phyloP scores from a whole-genome alignment of 2,329 filamentous ascomycete genomes.

The Paecilomyces sp. region DNA sequence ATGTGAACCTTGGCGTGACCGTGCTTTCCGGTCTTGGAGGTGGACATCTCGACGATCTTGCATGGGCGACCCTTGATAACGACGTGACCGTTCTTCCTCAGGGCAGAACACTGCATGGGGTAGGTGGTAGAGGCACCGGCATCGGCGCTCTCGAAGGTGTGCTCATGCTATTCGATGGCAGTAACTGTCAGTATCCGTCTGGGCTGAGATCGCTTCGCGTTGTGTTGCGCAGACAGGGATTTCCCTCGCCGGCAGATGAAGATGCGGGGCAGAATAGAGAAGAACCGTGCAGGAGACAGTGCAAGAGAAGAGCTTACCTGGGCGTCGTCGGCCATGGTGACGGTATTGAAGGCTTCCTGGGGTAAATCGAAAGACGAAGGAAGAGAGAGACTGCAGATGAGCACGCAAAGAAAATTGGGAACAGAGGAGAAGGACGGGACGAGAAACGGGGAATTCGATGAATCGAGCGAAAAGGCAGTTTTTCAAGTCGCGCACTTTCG shows the following conservation, averaged over 20 bases:
- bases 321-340: constrained; percentile 61
- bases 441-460: constrained; percentile 12
- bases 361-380: constrained; percentile 3
- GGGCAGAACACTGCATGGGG: constrained; percentile 98
- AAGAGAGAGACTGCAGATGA: constrained; percentile 3
- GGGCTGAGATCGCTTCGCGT: background rate
- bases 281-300: constrained; percentile 15
- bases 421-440: constrained; percentile 6
- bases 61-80: constrained; percentile 98
- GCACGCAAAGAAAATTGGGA: constrained; percentile 11
- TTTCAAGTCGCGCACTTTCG: constrained; percentile 13
- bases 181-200: constrained; percentile 10
- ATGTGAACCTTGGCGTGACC: constrained; percentile 99
- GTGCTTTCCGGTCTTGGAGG: constrained; percentile 99
- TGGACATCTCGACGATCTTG: constrained; percentile 99
- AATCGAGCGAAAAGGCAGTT: constrained; percentile 18
- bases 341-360: constrained; percentile 16
- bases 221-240: background rate
- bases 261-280: constrained; percentile 22
- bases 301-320: constrained; percentile 46
- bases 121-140: constrained; percentile 90
- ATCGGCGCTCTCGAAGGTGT: constrained; percentile 87
- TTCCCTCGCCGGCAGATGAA: constrained; percentile 1
- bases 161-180: constrained; percentile 50
- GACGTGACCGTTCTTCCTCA: constrained; percentile 99